These are phyloP conservation scores for Cryptococcus jaspeensis DNA, from an alignment of 1,284 basidiomycete genomes.

Conservation along the genomic window DNA sequence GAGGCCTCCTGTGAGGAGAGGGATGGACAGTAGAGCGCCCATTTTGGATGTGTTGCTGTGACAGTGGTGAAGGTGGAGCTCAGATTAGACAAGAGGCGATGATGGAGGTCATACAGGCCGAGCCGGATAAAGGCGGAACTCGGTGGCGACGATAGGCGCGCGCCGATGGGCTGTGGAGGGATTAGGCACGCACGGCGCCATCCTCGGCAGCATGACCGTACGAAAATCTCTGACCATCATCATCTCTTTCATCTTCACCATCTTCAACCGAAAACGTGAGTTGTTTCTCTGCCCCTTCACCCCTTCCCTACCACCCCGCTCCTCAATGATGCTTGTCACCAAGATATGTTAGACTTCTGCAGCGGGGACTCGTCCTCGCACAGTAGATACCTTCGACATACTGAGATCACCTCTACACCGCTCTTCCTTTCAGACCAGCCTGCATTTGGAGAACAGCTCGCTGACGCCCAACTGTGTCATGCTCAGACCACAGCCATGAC, in stretches of 20 bases:
- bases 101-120: no score
- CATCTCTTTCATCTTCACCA: neutral
- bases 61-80: neutral
- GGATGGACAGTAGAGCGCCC: slow-evolving; percentile 82
- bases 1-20: slow-evolving; percentile 69
- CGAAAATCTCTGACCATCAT: neutral
- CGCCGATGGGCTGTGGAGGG: no score
- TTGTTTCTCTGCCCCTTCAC: neutral
- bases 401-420: slow-evolving; percentile 20
- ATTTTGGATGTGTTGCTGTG: slow-evolving; percentile 51
- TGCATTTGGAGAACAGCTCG: neutral
- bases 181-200: no score
- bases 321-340: slow-evolving; percentile 25
- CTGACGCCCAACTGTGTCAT: neutral
- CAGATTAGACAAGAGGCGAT: no score
- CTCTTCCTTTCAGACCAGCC: neutral
- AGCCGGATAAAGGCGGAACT: neutral
- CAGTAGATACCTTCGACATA: slow-evolving; percentile 31
- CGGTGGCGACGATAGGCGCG: neutral
- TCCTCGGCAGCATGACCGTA: neutral
- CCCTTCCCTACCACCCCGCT: neutral
- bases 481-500: slow-evolving; percentile 20
- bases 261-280: slow-evolving; percentile 10
- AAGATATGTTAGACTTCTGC: slow-evolving; percentile 47
- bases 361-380: slow-evolving; percentile 27